Evolutionary conservation across 179 eudicot species (phyloP).

Genomic region (Spinacia oleracea): DNA sequence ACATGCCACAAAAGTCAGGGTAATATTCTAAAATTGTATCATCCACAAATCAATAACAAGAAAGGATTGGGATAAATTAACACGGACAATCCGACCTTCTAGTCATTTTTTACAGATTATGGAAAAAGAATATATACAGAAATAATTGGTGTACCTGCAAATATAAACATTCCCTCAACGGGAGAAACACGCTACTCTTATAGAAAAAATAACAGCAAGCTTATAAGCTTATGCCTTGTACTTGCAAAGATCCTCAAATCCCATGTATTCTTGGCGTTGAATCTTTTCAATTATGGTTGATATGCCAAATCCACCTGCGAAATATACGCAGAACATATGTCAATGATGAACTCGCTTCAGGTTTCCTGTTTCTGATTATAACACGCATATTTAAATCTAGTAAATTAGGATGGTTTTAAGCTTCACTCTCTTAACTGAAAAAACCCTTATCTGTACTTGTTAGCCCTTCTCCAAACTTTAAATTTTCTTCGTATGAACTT

Average conservation of each 20-base stretch:
- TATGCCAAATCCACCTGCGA: constrained; percentile 75
- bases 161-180: not conserved
- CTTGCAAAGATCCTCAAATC: constrained; percentile 82
- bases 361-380: not conserved
- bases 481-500: not conserved
- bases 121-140: not conserved
- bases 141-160: not conserved
- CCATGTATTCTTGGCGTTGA: constrained; percentile 74
- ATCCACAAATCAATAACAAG: too few species aligned
- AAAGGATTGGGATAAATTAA: too few species aligned
- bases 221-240: constrained; percentile 40
- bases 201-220: not conserved
- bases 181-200: not conserved
- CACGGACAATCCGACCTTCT: too few species aligned
- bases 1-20: too few species aligned
- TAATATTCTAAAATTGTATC: too few species aligned
- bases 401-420: not conserved
- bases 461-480: not conserved
- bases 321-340: constrained; percentile 5
- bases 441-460: not conserved
- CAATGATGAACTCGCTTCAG: not conserved
- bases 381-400: not conserved
- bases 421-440: not conserved
- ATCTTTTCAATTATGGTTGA: constrained; percentile 73
- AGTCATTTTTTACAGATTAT: too few species aligned